Base-by-base conservation (phyloP, 2,329 filamentous ascomycete species). In the Fonsecaea pedrosoi region DNA sequence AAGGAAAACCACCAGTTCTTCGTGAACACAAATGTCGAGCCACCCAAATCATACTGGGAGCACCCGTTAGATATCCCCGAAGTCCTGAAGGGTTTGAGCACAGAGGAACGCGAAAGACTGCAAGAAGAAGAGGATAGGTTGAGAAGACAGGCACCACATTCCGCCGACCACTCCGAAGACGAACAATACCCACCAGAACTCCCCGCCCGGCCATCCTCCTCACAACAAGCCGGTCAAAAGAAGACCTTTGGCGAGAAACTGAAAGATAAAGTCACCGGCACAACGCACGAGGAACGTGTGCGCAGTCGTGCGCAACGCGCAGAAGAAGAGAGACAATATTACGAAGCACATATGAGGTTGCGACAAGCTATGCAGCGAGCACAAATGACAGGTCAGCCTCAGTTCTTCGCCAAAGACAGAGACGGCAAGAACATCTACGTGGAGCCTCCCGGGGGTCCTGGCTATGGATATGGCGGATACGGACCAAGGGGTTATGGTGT, bases 61-160 rank as follows among this genome's bases (percentile, higher is more conserved):
- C 87, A 89, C 73, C 86, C 87, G 0, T 85, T 87, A 74, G 87
- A 89, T 72, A 86, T 88, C 72, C 81, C 84, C 1, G 71, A 81
- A 59, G 88, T 83, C 73, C 77, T 89, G 32, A 73, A 73, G 35
- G 81, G 81, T 0, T 78, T 89, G 0, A 74, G 81, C 0, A 74
- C 79, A 0, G 76, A 81, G 58, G 84, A 88, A 71, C 80, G 85
- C 21, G 81, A 83, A 54, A 76, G 79, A 25, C 78, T 87, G 48
- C 76, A 76, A 57, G 71, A 71, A 18, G 67, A 73, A 59, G 70
- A 54, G 74, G 74, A 7, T 70, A 48, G 75, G 78, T 56, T 73
- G 75, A 21, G 74, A 72, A 32, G 76, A 73, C 42, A 63, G 7
- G 60, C 57, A 32, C 60, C 62, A 3, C 65, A 60, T 42, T 61